A percentile compares a stretch with the other conserved stretches of the same genome.
phyloP scores from a whole-genome alignment of 495 filamentous ascomycete genomes.

The Aeminium ludgeri region DNA sequence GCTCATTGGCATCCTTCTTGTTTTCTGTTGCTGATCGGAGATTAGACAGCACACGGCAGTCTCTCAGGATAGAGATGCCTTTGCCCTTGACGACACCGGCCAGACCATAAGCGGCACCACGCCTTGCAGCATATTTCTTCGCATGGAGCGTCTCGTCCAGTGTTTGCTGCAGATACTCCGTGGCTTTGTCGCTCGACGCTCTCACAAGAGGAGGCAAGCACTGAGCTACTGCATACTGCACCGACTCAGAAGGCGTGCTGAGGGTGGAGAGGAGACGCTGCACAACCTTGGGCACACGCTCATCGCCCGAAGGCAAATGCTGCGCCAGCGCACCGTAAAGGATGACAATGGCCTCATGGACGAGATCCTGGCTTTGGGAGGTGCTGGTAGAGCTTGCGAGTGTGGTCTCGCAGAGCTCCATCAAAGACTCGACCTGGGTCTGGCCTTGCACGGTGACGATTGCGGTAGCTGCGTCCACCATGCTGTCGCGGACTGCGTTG shows the following conservation, averaged over 20 bases:
- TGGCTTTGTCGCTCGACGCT: slow-evolving; percentile 54
- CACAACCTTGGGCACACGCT: slow-evolving; percentile 69
- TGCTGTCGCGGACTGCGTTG: slow-evolving; percentile 58
- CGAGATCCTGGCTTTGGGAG: slow-evolving; percentile 58
- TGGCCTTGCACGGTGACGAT: slow-evolving; percentile 67
- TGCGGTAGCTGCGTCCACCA: slow-evolving; percentile 80
- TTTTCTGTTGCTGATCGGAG: slow-evolving; percentile 69
- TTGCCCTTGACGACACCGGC: slow-evolving; percentile 76
- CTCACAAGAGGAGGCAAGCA: slow-evolving; percentile 82
- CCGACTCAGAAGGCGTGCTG: slow-evolving; percentile 87
- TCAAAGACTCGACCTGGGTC: slow-evolving; percentile 67
- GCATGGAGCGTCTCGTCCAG: slow-evolving; percentile 62
- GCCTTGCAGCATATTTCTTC: slow-evolving; percentile 76
- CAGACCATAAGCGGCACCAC: slow-evolving; percentile 87
- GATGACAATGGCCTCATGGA: slow-evolving; percentile 94
- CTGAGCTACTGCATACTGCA: slow-evolving; percentile 88
- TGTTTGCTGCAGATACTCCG: slow-evolving; percentile 63
- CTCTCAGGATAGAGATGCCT: slow-evolving; percentile 64
- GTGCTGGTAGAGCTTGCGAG: slow-evolving; percentile 67
- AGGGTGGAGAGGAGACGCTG: slow-evolving; percentile 69
- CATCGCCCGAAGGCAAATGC: slow-evolving; percentile 68
- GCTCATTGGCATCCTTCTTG: slow-evolving; percentile 75
- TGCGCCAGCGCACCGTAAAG: slow-evolving; percentile 85
- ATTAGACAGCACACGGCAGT: slow-evolving; percentile 69
- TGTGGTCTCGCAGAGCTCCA: slow-evolving; percentile 74